These are phyloP conservation scores for Vanrija sp. DNA, from an alignment of 1,284 basidiomycete species.

Conservation along the genomic window DNA sequence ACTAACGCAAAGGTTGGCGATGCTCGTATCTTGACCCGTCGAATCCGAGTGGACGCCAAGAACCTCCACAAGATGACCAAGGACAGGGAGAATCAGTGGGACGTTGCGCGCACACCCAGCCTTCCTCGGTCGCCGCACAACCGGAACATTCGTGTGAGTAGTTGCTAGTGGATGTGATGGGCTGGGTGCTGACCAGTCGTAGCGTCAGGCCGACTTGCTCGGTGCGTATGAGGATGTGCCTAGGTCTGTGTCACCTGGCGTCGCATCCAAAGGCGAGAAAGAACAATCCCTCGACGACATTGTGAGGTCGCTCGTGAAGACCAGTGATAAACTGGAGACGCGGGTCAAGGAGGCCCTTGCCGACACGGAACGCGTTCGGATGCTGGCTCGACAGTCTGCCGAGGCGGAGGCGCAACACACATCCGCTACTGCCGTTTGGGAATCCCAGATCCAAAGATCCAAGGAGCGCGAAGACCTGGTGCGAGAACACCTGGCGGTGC, in stretches of 20 bases:
- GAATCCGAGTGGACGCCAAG: conserved; percentile 3
- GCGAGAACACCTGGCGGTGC: conserved; percentile 66
- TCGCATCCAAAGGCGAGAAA: neutral
- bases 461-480: conserved; percentile 71
- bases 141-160: conserved; percentile 47
- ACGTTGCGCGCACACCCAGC: neutral
- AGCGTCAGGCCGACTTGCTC: neutral
- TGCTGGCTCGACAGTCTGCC: conserved; percentile 7
- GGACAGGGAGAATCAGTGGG: neutral
- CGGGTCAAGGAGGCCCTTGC: conserved; percentile 22
- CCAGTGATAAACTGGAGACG: conserved; percentile 35
- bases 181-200: neutral
- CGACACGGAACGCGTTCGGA: conserved; percentile 24
- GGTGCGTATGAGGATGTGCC: conserved; percentile 5
- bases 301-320: conserved; percentile 20
- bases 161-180: neutral
- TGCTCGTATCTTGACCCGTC: conserved; percentile 10
- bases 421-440: conserved; percentile 59
- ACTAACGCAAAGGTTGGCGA: neutral
- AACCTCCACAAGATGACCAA: conserved; percentile 3
- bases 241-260: no score
- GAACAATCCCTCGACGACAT: conserved; percentile 22
- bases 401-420: conserved; percentile 51
- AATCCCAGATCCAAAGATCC: conserved; percentile 62
- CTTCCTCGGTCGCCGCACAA: conserved; percentile 48